Evolutionary conservation across 1,284 basidiomycete genomes (phyloP).

Genomic region (Cutaneotrichosporon sp.): DNA sequence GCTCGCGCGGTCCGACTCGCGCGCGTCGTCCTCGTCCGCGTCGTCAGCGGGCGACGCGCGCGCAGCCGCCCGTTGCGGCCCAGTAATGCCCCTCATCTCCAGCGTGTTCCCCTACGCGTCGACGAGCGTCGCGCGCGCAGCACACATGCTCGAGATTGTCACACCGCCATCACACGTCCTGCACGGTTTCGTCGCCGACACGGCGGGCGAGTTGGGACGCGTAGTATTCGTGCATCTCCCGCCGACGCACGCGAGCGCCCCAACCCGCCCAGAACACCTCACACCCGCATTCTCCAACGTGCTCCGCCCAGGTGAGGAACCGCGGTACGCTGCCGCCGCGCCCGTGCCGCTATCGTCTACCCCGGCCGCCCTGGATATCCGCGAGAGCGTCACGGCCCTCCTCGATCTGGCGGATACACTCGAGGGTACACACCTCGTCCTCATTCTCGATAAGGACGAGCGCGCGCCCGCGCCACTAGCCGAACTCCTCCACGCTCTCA

Average conservation of each 20-base stretch:
- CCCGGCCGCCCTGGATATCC: slow-evolving; percentile 33
- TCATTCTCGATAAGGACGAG: slow-evolving; percentile 42
- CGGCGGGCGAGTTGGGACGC: slow-evolving; percentile 19
- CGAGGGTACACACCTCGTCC: slow-evolving; percentile 35
- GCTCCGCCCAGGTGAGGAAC: slow-evolving; percentile 36
- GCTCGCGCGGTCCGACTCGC: background rate
- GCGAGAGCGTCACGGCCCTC: slow-evolving; percentile 43
- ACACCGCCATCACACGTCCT: slow-evolving; percentile 39
- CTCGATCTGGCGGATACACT: slow-evolving; percentile 46
- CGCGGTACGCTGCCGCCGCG: slow-evolving; percentile 20
- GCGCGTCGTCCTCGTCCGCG: background rate
- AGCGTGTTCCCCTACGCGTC: slow-evolving; percentile 42
- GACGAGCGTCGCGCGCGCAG: slow-evolving; percentile 21
- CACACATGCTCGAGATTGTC: slow-evolving; percentile 41
- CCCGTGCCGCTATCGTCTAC: slow-evolving; percentile 22
- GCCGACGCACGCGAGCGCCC: slow-evolving; percentile 16
- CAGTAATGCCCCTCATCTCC: slow-evolving; percentile 35
- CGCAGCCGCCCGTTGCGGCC: slow-evolving; percentile 12
- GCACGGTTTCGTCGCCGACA: slow-evolving; percentile 40
- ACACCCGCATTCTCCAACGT: slow-evolving; percentile 43
- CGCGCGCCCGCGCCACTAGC: slow-evolving; percentile 36
- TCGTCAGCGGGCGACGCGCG: background rate
- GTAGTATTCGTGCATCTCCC: slow-evolving; percentile 43
- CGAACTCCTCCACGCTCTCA: slow-evolving; percentile 44
- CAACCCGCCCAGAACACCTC: slow-evolving; percentile 26